A percentile compares a stretch with the other conserved stretches of the same genome.
These are phyloP conservation scores for Phyllosticta paracitricarpa DNA, from an alignment of 2,329 filamentous ascomycete species.

Conservation along the genomic window DNA sequence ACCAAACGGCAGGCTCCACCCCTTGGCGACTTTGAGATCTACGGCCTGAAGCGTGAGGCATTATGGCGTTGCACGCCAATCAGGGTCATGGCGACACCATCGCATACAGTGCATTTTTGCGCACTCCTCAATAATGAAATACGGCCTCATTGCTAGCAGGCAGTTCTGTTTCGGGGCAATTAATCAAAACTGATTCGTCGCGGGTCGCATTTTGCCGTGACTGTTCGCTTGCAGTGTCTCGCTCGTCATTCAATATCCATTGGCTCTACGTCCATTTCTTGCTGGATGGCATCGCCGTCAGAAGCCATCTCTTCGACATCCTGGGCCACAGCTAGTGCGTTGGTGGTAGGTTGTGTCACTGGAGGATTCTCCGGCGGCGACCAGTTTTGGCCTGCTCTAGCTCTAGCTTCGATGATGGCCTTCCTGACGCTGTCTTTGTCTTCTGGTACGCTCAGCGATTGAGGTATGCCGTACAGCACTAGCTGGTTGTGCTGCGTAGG, in stretches of 20 bases:
- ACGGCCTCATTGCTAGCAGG: neutral
- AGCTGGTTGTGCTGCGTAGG: conserved; percentile 51
- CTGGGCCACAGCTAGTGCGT: neutral
- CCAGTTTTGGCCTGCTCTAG: conserved; percentile 50
- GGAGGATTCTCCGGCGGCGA: neutral
- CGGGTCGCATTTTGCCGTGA: neutral
- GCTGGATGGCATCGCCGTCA: neutral
- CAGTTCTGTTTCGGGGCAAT: neutral
- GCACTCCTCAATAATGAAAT: neutral
- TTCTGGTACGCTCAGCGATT: conserved; percentile 63
- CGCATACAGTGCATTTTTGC: neutral
- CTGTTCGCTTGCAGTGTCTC: neutral
- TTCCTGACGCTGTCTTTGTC: conserved; percentile 65
- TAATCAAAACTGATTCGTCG: neutral
- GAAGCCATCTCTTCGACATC: neutral
- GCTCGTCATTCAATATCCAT: conserved; percentile 1
- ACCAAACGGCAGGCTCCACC: conserved; percentile 5
- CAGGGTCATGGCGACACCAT: neutral
- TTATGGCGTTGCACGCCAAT: neutral
- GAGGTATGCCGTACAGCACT: conserved; percentile 74
- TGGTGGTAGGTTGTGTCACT: neutral
- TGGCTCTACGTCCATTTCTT: neutral
- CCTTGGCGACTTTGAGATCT: conserved; percentile 1
- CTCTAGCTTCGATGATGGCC: conserved; percentile 71
- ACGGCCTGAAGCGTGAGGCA: neutral